Conservation (phyloP, 805 yeast genomes). For the Suhomyces prunicola region DNA sequence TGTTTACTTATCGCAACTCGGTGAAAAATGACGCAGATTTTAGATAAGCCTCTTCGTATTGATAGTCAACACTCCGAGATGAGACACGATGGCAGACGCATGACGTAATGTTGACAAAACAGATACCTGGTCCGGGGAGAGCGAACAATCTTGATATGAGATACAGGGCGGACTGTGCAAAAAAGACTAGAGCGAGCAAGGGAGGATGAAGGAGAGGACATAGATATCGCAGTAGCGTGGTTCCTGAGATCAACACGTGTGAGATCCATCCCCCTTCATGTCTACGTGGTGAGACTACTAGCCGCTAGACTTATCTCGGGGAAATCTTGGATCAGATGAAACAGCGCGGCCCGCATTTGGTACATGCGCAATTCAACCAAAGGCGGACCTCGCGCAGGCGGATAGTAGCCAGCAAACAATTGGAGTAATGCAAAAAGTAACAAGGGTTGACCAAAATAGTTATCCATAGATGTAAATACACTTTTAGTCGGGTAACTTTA, state of each 20-base stretch:
- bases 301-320: neutral
- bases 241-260: neutral
- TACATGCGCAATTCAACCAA: neutral
- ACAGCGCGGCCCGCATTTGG: neutral
- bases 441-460: neutral
- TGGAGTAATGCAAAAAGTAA: neutral
- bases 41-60: neutral
- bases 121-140: neutral
- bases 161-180: neutral
- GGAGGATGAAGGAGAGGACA: neutral
- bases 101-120: neutral
- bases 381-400: neutral
- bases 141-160: neutral
- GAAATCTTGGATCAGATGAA: neutral
- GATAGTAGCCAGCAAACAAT: neutral
- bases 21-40: neutral
- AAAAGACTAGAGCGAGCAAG: neutral
- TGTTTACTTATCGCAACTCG: constrained; percentile 1
- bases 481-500: neutral
- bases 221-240: neutral
- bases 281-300: neutral
- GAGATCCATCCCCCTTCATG: neutral
- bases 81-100: neutral
- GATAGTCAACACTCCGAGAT: neutral
- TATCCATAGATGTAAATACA: neutral